A percentile compares a stretch with the other conserved stretches of the same genome.
These are phyloP conservation scores for Magnusiomyces fungicola DNA, from an alignment of 1,139 yeast genomes.

Conservation along the genomic window DNA sequence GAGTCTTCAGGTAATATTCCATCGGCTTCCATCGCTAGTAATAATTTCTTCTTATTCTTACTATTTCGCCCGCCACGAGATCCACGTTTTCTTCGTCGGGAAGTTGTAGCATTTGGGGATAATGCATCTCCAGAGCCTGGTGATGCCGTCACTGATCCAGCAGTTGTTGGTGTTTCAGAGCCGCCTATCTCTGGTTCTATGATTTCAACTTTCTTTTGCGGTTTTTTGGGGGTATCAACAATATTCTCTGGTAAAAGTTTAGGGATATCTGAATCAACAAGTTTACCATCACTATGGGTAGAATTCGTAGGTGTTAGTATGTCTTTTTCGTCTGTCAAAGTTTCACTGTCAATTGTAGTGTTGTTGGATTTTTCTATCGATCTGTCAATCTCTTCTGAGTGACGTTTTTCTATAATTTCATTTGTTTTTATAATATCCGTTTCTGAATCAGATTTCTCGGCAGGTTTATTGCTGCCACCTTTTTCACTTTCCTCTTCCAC, in stretches of 20 bases:
- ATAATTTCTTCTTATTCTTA: conserved; percentile 24
- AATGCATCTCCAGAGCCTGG: neutral
- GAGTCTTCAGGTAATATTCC: no score
- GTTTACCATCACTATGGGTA: no score
- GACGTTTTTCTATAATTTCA: neutral
- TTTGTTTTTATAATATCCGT: neutral
- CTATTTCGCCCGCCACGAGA: conserved; percentile 72
- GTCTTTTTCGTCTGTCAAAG: no score
- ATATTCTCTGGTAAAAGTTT: neutral
- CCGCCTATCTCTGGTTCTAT: conserved; percentile 18
- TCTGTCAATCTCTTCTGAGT: no score
- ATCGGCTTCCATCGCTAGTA: no score
- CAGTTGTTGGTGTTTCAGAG: neutral
- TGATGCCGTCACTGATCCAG: conserved; percentile 11
- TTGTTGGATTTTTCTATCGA: no score
- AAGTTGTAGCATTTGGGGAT: neutral
- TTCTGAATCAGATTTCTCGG: neutral
- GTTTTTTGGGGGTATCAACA: neutral
- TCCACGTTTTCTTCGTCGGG: conserved; percentile 69
- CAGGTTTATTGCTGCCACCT: neutral
- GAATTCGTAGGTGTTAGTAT: no score
- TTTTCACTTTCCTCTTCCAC: conserved; percentile 3
- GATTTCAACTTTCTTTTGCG: conserved; percentile 18
- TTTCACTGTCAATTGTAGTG: no score
- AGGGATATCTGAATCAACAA: conserved; percentile 8